phyloP scores from a whole-genome alignment of 1,284 basidiomycete genomes.

The Peniophora sp. region DNA sequence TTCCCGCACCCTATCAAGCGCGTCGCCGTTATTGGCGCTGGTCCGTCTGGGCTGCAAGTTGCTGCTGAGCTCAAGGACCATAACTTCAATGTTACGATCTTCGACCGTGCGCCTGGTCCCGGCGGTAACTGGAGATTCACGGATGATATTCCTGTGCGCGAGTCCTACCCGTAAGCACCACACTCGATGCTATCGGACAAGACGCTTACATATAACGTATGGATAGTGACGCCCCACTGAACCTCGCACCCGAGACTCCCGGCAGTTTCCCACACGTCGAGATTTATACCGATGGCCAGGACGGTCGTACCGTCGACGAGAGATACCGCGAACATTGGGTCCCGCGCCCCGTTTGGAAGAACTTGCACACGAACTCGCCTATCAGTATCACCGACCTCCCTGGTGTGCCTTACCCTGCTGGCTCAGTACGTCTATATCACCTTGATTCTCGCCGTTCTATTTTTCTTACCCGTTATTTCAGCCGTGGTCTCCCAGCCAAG shows the following conservation, averaged over 20 bases:
- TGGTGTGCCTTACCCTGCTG: constrained; percentile 15
- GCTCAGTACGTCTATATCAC: constrained; percentile 11
- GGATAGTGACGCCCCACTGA: not conserved
- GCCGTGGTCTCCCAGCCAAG: not conserved
- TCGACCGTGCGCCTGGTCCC: not conserved
- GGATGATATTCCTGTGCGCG: constrained; percentile 14
- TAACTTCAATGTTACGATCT: not conserved
- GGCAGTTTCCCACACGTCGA: not conserved
- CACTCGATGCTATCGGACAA: constrained; percentile 1
- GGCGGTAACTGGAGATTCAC: not conserved
- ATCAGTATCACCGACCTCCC: constrained; percentile 14
- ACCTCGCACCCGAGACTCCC: not conserved
- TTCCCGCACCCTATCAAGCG: not conserved
- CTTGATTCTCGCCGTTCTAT: no score
- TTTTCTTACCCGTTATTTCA: no score
- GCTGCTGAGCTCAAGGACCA: not conserved
- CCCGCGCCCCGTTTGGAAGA: not conserved
- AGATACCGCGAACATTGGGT: not conserved
- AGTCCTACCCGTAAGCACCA: constrained; percentile 17
- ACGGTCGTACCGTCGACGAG: constrained; percentile 1
- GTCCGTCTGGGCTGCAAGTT: not conserved
- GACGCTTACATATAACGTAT: not conserved
- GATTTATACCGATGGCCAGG: not conserved
- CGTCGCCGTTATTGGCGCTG: not conserved
- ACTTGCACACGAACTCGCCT: constrained; percentile 1